Evolutionary conservation across 495 filamentous ascomycete species (phyloP), one percentile per base, ranked within the genome.

Genomic region (Chaetomium fimeti): DNA sequence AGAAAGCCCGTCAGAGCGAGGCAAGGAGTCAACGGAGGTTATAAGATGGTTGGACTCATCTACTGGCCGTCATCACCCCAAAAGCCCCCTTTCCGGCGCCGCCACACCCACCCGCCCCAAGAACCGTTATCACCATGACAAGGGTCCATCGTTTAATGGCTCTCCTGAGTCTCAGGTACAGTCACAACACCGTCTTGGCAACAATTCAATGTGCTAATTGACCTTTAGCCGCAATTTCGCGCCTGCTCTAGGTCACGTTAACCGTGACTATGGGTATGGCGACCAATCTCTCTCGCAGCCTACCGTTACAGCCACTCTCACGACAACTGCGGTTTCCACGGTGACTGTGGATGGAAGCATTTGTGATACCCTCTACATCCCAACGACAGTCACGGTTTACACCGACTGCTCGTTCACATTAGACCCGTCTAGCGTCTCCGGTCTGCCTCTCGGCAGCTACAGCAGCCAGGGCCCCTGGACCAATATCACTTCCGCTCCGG

Each of bases 101-200:
- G 6, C 1, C 8, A 20, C 47, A 40, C 6, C 29, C 22, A 40
- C 32, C 12, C 12, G 8, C 32, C 7, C 32, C 8, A 11, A 36
- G 8, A 36, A 36, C 1, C 5, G 12, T 25, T 29, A 8, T 45
- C 51, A 51, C 49, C 47, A 67, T 67, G 64, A 40, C 29, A n/a
- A 47, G 40, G 32, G n/a, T 3, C 2, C 9, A 51, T 60, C 65
- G 38, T 38, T 42, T 51, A 22, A 43, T 64, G 51, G 57, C 61
- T 57, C 57, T 68, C 2, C n/a, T 68, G 49, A 57, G 65, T 22
- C 38, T 67, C 24, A 32, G 65, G 65, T 64, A 63, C 9, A 51
- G 9, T 25, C 32, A 38, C 42, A 12, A 2, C 11, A 24, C 18
- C 6, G 0, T 11, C 22, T 28, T 0, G 18, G 1, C 18, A 42